phyloP scores from a whole-genome alignment of 768 basidiomycete species.

The Phlebiopsis flavidoalba region DNA sequence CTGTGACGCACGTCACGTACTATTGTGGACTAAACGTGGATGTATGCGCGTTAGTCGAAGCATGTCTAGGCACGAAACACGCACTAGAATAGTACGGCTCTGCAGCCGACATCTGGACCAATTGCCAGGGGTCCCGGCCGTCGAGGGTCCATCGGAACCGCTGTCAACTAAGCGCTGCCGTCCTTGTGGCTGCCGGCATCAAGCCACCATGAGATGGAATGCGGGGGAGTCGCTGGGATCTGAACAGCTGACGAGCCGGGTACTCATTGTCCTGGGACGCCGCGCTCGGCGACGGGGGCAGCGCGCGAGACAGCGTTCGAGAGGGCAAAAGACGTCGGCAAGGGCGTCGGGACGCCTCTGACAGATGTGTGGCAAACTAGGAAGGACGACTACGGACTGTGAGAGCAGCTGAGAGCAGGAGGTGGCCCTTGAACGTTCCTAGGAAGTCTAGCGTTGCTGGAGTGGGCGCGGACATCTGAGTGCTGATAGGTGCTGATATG shows the following conservation, averaged over 20 bases:
- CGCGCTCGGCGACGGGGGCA: neutral
- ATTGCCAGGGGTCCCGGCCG: neutral
- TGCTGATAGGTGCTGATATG: slow-evolving; percentile 14
- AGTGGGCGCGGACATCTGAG: neutral
- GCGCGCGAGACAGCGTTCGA: neutral
- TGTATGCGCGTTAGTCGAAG: neutral
- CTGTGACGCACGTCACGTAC: no score
- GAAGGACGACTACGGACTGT: neutral
- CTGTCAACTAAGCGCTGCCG: neutral
- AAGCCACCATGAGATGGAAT: slow-evolving; percentile 2
- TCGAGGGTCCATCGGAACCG: neutral
- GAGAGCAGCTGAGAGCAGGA: neutral
- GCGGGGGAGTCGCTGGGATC: neutral
- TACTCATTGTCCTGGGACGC: neutral
- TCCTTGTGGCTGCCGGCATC: slow-evolving; percentile 1
- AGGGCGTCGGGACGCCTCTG: neutral
- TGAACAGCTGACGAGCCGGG: neutral
- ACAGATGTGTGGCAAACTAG: neutral
- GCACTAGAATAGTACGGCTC: neutral
- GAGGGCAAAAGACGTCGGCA: neutral
- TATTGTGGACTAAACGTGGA: no score
- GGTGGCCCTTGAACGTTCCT: slow-evolving; percentile 5
- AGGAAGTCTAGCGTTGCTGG: neutral
- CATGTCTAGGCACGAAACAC: neutral
- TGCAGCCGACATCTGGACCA: neutral